phyloP scores from a whole-genome alignment of 2,329 filamentous ascomycete genomes.

The Teratosphaeria destructans region DNA sequence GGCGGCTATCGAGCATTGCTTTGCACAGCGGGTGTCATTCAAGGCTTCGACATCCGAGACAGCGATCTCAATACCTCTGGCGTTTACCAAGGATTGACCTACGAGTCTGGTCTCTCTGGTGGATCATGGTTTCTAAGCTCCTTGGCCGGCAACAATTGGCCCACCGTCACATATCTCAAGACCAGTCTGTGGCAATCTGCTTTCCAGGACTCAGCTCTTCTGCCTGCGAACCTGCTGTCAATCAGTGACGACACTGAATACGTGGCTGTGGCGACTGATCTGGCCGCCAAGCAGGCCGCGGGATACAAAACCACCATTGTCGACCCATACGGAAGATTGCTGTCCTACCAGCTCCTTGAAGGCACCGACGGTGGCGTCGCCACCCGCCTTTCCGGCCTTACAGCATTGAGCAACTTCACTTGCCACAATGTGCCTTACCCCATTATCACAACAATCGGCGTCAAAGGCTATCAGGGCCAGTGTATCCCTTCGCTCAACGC shows the following conservation, averaged over 20 bases:
- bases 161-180: constrained; percentile 32
- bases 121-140: constrained; percentile 39
- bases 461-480: constrained; percentile 24
- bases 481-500: constrained; percentile 38
- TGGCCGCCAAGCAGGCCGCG: constrained; percentile 28
- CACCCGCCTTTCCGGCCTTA: constrained; percentile 26
- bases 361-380: constrained; percentile 29
- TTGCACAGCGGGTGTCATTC: constrained; percentile 30
- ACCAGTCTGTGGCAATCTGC: constrained; percentile 32
- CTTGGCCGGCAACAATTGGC: constrained; percentile 37
- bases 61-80: constrained; percentile 30
- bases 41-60: constrained; percentile 36
- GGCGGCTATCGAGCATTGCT: constrained; percentile 35
- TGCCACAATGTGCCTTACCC: constrained; percentile 33
- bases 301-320: constrained; percentile 32
- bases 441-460: constrained; percentile 34
- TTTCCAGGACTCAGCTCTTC: constrained; percentile 29
- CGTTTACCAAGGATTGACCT: constrained; percentile 37
- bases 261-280: constrained; percentile 22
- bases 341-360: constrained; percentile 31
- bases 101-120: constrained; percentile 36
- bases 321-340: constrained; percentile 32
- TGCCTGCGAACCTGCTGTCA: constrained; percentile 25
- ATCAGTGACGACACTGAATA: constrained; percentile 19
- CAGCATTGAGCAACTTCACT: constrained; percentile 31